A percentile compares a stretch with the other conserved stretches of the same genome.
These are phyloP conservation scores for Penicillium parvum DNA, from an alignment of 495 filamentous ascomycete genomes.

Conservation along the genomic window DNA sequence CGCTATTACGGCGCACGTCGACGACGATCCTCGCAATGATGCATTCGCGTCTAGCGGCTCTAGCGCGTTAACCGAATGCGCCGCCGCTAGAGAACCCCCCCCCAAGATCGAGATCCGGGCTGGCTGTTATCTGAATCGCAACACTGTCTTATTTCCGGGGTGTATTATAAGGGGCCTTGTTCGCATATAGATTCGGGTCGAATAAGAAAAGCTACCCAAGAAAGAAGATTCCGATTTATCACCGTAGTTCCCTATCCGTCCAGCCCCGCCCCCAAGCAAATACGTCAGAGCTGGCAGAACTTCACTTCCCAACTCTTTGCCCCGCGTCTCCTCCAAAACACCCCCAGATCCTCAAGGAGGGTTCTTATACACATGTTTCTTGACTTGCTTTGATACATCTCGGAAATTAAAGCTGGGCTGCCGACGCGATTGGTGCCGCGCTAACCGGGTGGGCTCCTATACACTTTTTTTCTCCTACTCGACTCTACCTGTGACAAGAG, in stretches of 20 bases:
- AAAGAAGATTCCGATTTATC: conserved; percentile 23
- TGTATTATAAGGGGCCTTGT: conserved; percentile 21
- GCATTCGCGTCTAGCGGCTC: neutral
- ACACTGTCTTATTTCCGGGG: conserved; percentile 9
- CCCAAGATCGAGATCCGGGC: conserved; percentile 15
- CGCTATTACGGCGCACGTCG: conserved; percentile 4
- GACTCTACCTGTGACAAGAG: conserved; percentile 19
- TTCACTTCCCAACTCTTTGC: conserved; percentile 17
- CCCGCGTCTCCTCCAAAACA: conserved; percentile 11
- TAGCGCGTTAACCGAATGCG: neutral
- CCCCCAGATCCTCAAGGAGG: conserved; percentile 3
- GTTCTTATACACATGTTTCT: conserved; percentile 13
- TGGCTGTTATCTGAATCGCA: conserved; percentile 13
- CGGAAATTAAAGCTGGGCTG: conserved; percentile 12
- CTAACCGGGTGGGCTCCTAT: conserved; percentile 21
- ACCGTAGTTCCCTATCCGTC: conserved; percentile 23
- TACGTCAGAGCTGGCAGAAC: conserved; percentile 29
- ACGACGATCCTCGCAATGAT: neutral
- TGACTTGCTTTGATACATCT: conserved; percentile 11
- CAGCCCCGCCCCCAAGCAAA: conserved; percentile 20
- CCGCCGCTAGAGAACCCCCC: no score
- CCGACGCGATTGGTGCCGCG: conserved; percentile 25
- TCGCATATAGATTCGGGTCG: conserved; percentile 20
- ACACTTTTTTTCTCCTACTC: conserved; percentile 15
- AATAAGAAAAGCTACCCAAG: conserved; percentile 10